phyloP scores from a whole-genome alignment of 352 stramenopile genomes.

The Globisporangium canariense region DNA sequence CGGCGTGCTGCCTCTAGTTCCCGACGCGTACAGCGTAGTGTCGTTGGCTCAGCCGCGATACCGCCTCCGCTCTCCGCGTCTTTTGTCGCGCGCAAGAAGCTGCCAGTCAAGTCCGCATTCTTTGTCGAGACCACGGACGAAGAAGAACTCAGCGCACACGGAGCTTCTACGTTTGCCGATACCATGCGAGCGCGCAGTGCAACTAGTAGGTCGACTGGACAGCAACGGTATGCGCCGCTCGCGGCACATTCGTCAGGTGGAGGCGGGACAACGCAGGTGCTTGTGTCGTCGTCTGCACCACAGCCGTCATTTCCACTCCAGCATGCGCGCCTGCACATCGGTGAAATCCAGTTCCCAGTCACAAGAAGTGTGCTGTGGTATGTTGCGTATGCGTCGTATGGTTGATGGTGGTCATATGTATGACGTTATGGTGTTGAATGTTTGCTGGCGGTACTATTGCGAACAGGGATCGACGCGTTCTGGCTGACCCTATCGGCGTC shows the following conservation, averaged over 20 bases:
- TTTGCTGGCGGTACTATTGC: not conserved
- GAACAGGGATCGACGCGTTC: constrained; percentile 55
- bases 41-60: not conserved
- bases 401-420: not conserved
- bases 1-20: constrained; percentile 14
- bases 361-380: constrained; percentile 70
- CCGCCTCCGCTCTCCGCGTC: constrained; percentile 2
- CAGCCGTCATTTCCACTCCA: not conserved
- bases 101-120: constrained; percentile 41
- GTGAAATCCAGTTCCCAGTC: constrained; percentile 60
- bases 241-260: not conserved
- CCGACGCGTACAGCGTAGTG: not conserved
- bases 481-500: constrained; percentile 38
- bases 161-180: not conserved
- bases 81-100: constrained; percentile 9
- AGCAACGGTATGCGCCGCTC: not conserved
- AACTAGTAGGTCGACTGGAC: not conserved
- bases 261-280: not conserved
- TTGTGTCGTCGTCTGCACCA: constrained; percentile 13
- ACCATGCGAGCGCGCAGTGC: not conserved
- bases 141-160: constrained; percentile 24
- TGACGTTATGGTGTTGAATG: not conserved
- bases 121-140: constrained; percentile 78
- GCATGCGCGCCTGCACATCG: constrained; percentile 39
- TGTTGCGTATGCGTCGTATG: constrained; percentile 1